These are phyloP conservation scores for Salix udensis DNA, from an alignment of 345 rosid species.

Conservation along the genomic window DNA sequence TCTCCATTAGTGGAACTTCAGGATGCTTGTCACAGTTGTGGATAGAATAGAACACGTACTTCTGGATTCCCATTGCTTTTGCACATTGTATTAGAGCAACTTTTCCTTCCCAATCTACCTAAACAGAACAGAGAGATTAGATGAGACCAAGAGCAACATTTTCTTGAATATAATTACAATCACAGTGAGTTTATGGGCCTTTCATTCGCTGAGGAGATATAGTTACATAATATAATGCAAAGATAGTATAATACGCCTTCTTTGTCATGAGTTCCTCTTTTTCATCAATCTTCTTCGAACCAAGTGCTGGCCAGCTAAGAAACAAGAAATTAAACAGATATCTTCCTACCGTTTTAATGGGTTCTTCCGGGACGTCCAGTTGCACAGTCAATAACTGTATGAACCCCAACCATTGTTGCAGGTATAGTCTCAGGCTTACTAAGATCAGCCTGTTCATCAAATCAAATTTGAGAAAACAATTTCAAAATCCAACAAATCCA, in stretches of 20 bases:
- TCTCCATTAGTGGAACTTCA: constrained; percentile 95
- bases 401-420: constrained; percentile 90
- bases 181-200: not conserved
- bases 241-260: too few relatives aligned
- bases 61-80: constrained; percentile 97
- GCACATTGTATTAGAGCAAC: constrained; percentile 96
- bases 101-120: constrained; percentile 99
- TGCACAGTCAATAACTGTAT: constrained; percentile 88
- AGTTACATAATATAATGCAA: too few relatives aligned
- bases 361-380: constrained; percentile 99
- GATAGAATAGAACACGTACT: constrained; percentile 78
- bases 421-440: constrained; percentile 92
- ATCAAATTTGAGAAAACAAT: not conserved
- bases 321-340: not conserved
- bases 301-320: not conserved
- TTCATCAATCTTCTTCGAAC: not conserved
- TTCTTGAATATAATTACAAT: too few relatives aligned
- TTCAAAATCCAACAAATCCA: not conserved
- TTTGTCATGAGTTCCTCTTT: too few relatives aligned
- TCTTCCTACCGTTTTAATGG: constrained; percentile 67
- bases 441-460: constrained; percentile 71
- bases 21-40: constrained; percentile 99
- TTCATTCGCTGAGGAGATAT: not conserved
- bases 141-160: not conserved
- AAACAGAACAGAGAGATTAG: constrained; percentile 43